Conservation (phyloP, 371 early-diverging fungal species). For the Aphelidium insulamus region DNA sequence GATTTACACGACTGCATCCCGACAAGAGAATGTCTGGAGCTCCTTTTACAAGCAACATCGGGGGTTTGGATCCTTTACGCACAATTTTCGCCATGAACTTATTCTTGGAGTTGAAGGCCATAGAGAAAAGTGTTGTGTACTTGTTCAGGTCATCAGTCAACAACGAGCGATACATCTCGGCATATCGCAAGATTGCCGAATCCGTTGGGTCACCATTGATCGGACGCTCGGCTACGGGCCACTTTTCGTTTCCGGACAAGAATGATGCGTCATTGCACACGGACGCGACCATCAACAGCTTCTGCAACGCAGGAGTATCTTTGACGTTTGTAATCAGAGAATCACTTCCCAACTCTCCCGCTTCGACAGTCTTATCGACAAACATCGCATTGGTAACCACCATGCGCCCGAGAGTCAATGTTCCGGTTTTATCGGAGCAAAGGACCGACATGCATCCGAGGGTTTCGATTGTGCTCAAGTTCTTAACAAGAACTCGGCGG, state of each 20-base stretch:
- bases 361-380: no score
- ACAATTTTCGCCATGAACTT: conserved; percentile 48
- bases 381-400: conserved; percentile 22
- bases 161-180: no score
- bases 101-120: conserved; percentile 46
- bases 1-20: conserved; percentile 20
- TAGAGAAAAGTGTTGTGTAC: no score
- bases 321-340: no score
- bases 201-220: conserved; percentile 54
- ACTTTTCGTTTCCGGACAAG: conserved; percentile 14
- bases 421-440: conserved; percentile 49
- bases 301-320: conserved; percentile 10
- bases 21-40: conserved; percentile 49
- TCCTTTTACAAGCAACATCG: conserved; percentile 35
- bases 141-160: no score
- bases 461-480: conserved; percentile 37
- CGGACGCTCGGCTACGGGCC: conserved; percentile 23
- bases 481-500: conserved; percentile 29
- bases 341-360: no score
- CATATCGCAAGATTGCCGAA: conserved; percentile 39
- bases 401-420: conserved; percentile 40
- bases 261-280: conserved; percentile 41
- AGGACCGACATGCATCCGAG: conserved; percentile 37
- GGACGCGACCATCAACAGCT: conserved; percentile 21
- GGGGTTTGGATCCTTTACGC: no score